These are phyloP conservation scores for Citrullus mucosospermus DNA, from an alignment of 306 rosid species.

Conservation along the genomic window DNA sequence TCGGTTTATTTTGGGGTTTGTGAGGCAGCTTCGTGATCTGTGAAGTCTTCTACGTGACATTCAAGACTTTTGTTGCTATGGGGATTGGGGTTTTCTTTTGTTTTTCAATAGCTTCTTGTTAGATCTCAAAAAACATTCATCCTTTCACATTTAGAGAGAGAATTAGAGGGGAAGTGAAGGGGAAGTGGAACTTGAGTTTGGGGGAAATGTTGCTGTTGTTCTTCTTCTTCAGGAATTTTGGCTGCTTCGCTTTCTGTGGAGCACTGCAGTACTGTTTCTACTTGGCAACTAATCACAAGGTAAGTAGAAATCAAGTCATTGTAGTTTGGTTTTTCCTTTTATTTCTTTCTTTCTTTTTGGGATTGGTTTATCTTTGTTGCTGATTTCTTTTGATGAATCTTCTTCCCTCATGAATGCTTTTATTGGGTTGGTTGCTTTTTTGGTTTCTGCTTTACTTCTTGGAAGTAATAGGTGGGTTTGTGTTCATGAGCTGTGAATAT, in stretches of 20 bases:
- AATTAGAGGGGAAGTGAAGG: not conserved
- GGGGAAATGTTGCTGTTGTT: constrained; percentile 5
- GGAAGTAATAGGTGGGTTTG: not conserved
- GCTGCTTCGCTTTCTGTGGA: not conserved
- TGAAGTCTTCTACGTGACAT: not conserved
- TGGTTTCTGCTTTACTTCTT: not conserved
- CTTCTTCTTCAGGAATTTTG: not conserved
- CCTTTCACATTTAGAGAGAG: constrained; percentile 4
- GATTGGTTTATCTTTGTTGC: not conserved
- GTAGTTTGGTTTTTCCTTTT: not conserved
- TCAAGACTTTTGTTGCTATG: not conserved
- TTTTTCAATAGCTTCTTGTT: not conserved
- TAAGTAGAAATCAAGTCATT: not conserved
- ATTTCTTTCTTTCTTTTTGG: not conserved
- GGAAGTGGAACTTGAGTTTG: not conserved
- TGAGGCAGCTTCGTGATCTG: not conserved
- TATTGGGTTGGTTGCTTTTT: not conserved
- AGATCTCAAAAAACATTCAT: not conserved
- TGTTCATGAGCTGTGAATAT: not conserved
- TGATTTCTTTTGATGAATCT: not conserved
- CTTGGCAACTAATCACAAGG: not conserved
- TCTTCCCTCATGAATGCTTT: not conserved
- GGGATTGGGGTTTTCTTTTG: not conserved
- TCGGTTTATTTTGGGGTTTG: constrained; percentile 4
- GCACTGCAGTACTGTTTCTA: not conserved